Base-by-base conservation (phyloP, 1,139 yeast genomes). In the Suhomyces choctaworum region DNA sequence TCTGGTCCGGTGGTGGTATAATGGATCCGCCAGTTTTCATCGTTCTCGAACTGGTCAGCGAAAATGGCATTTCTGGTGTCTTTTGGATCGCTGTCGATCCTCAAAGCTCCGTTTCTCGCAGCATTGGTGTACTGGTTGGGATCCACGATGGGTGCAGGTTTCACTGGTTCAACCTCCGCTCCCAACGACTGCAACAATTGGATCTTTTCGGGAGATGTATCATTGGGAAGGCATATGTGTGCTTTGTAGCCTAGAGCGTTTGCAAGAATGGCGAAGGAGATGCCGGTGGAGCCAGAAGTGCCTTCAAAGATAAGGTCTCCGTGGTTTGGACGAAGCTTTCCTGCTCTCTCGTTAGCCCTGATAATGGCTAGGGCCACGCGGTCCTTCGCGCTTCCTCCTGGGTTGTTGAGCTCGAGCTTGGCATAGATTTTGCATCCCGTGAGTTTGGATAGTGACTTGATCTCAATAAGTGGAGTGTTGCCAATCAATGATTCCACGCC, bases 311-410 rank as follows among this genome's bases (percentile, higher is more conserved):
- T 78, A 13, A 81, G 73, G 53, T 86, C 89, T 5, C 67, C 67
- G 26, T 61, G 48, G 37, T 78, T 56, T 0, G 89, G 90, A 7
- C 64, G 57, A 27, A 90, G 57, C 10, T 66, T 56, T 0, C 92
- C 94, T 27, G 52, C 45, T 9, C 47, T 37, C 57, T 87, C 96
- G 37, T 86, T 85, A 13, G 76, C 76, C 36, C 77, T 64, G 21
- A 90, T 82, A 47, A 92, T 84, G 1, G 95, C 85, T 32, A 87
- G 69, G 1, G 97, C 98, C 25, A 92, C 95, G 36, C 98, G 68
- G 54, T 92, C 98, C 54, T 92, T 92, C 23, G 97, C 95, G 32
- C 95, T 85, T 0, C 97, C 97, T 14, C 95, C 98, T 1, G 97
- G 97, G 52, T 92, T 92, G 50, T 74, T 65, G 40, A 88, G 64